Evolutionary conservation across 192 early-diverging fungal species (phyloP).

Genomic region (Backusella morwellensis): DNA sequence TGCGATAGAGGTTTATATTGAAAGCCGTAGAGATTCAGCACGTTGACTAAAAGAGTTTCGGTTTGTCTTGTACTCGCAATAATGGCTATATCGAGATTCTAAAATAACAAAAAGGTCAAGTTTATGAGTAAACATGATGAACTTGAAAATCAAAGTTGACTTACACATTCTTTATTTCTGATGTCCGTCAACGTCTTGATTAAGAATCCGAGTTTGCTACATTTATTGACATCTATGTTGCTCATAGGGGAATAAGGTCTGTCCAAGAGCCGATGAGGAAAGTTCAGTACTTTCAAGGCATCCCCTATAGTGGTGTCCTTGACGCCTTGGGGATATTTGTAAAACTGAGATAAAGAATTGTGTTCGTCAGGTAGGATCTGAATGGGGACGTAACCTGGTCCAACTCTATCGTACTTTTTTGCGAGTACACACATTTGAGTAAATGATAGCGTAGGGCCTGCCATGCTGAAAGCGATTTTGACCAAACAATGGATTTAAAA

Average conservation of each 20-base stretch:
- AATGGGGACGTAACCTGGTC: background rate
- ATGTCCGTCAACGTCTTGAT: background rate
- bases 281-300: background rate
- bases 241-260: background rate
- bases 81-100: background rate
- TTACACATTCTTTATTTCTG: background rate
- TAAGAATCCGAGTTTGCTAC: background rate
- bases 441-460: background rate
- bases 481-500: too few relatives aligned
- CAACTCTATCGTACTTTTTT: background rate
- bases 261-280: background rate
- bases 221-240: background rate
- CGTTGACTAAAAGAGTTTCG: background rate
- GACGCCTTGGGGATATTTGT: background rate
- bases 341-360: background rate
- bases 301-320: background rate
- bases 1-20: background rate
- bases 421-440: background rate
- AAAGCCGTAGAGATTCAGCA: background rate
- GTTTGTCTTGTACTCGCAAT: background rate
- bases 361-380: background rate
- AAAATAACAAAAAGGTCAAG: background rate
- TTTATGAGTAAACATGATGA: background rate
- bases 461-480: too few relatives aligned
- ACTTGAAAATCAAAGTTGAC: background rate